phyloP scores from a whole-genome alignment of 31 red algal genomes.

The Endocladia muricata region DNA sequence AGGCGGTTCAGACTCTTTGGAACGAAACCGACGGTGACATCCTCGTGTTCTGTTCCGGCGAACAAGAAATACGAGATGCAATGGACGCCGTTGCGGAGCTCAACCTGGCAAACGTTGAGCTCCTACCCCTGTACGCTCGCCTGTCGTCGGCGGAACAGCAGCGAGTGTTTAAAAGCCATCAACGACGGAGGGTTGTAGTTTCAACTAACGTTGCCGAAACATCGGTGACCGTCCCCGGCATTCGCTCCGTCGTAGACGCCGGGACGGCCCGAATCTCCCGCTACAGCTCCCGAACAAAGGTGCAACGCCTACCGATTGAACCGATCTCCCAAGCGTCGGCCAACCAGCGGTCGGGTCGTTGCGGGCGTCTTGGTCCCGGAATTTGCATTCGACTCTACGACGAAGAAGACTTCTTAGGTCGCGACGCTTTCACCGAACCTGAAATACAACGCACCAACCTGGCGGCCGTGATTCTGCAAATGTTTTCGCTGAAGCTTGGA shows the following conservation, averaged over 20 bases:
- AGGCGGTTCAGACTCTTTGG: slow-evolving; percentile 54
- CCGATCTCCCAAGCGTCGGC: slow-evolving; percentile 88
- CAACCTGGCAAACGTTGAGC: slow-evolving; percentile 32
- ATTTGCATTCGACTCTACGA: slow-evolving; percentile 94
- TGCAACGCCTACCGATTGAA: slow-evolving; percentile 73
- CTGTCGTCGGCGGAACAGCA: slow-evolving; percentile 15
- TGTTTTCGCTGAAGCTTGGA: slow-evolving; percentile 70
- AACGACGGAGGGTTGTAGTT: slow-evolving; percentile 77
- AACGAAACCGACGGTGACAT: slow-evolving; percentile 78
- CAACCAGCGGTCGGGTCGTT: slow-evolving; percentile 92
- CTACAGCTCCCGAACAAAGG: slow-evolving; percentile 75
- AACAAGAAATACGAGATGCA: slow-evolving; percentile 93
- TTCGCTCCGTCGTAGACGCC: slow-evolving; percentile 91
- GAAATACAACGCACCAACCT: slow-evolving; percentile 92
- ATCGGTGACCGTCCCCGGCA: slow-evolving; percentile 93
- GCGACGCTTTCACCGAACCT: slow-evolving; percentile 65
- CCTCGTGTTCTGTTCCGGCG: slow-evolving; percentile 88
- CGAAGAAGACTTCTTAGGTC: slow-evolving; percentile 58
- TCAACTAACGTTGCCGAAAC: slow-evolving; percentile 98
- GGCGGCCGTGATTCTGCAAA: slow-evolving; percentile 79
- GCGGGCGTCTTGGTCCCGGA: slow-evolving; percentile 85
- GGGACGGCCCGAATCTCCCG: slow-evolving; percentile 90
- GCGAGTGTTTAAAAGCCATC: slow-evolving; percentile 15
- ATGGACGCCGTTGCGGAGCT: slow-evolving; percentile 28
- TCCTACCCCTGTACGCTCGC: slow-evolving; percentile 51